These are phyloP conservation scores for cucumber (Cucumis sativus) DNA, from an alignment of 306 rosid genomes.

Conservation along the genomic window DNA sequence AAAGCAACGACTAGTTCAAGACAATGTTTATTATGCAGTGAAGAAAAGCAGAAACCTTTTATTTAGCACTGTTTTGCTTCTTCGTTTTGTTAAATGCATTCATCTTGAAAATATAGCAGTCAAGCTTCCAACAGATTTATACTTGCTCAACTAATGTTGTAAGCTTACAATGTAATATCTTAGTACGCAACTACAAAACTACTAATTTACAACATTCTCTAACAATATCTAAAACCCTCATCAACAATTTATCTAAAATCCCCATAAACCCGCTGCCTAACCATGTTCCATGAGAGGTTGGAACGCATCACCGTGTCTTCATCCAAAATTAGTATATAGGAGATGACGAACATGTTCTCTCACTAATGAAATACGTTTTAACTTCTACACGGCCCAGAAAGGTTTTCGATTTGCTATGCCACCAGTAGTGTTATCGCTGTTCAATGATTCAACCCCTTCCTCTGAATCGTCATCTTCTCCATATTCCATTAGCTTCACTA, in stretches of 20 bases:
- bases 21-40: not conserved
- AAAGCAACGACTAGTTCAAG: too few species aligned
- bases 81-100: not conserved
- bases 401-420: slow-evolving; percentile 48
- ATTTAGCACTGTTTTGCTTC: not conserved
- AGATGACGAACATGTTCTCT: not conserved
- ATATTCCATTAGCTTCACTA: slow-evolving; percentile 87
- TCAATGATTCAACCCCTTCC: slow-evolving; percentile 31
- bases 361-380: not conserved
- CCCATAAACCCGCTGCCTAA: not conserved
- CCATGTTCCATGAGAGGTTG: not conserved
- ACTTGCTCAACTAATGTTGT: not conserved
- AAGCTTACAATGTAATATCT: not conserved
- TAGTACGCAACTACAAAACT: not conserved
- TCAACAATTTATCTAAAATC: not conserved
- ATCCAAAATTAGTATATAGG: not conserved
- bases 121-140: not conserved
- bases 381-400: slow-evolving; percentile 62
- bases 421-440: slow-evolving; percentile 15
- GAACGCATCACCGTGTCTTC: not conserved
- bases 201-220: not conserved
- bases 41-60: not conserved
- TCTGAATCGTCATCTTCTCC: slow-evolving; percentile 80
- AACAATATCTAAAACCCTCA: not conserved
- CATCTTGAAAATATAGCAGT: not conserved